Conservation (phyloP, 1,284 basidiomycete species). For the Ustilago sp. region DNA sequence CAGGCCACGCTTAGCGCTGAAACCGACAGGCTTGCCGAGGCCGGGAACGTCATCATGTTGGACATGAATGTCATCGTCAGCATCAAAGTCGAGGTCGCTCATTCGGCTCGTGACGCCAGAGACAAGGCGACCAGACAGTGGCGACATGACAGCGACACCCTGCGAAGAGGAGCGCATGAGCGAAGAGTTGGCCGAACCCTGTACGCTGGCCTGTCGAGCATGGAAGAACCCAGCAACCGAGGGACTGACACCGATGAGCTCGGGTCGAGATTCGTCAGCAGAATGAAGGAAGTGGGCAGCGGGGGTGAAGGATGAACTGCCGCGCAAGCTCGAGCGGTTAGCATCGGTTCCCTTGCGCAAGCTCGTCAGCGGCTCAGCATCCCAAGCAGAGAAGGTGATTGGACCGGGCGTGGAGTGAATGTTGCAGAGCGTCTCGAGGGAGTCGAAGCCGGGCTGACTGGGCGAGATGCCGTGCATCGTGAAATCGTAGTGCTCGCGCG, state of each 20-base stretch:
- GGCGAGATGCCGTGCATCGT: conserved; percentile 60
- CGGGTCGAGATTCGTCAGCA: conserved; percentile 40
- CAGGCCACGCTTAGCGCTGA: conserved; percentile 52
- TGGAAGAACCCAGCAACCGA: conserved; percentile 48
- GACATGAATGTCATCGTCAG: conserved; percentile 36
- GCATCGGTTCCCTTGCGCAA: conserved; percentile 35
- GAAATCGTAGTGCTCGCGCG: conserved; percentile 61
- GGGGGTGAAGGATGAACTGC: conserved; percentile 28
- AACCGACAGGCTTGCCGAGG: conserved; percentile 27
- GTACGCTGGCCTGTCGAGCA: conserved; percentile 36
- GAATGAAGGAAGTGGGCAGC: conserved; percentile 36
- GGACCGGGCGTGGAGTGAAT: conserved; percentile 46
- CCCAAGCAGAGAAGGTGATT: conserved; percentile 48
- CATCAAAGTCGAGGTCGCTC: conserved; percentile 52
- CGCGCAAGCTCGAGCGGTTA: conserved; percentile 26
- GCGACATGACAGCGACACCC: conserved; percentile 47
- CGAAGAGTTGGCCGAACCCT: conserved; percentile 36
- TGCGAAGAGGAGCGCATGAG: conserved; percentile 46
- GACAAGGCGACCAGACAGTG: conserved; percentile 47
- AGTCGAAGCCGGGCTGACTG: conserved; percentile 40
- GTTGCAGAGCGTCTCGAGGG: conserved; percentile 49
- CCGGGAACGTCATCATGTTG: conserved; percentile 22
- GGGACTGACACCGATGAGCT: conserved; percentile 52
- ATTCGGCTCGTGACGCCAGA: conserved; percentile 38
- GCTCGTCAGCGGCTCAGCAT: conserved; percentile 46